Conservation (phyloP, 1,284 basidiomycete species). For the Leccinum laetum region DNA sequence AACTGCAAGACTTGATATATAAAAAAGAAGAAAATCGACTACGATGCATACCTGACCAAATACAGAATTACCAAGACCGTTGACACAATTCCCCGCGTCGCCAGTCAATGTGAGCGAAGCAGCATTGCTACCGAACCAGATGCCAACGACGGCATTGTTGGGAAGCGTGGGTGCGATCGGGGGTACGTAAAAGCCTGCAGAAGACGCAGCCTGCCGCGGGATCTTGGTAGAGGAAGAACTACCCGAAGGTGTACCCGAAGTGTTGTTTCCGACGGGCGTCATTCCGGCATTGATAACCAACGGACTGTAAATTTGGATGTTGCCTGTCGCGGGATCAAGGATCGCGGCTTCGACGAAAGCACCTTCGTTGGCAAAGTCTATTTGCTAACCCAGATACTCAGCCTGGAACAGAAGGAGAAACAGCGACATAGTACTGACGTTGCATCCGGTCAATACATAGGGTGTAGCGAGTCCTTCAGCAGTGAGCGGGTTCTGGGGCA, state of each 20-base stretch:
- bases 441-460: constrained; percentile 28
- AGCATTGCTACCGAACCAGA: constrained; percentile 31
- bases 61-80: constrained; percentile 20
- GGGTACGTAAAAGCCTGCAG: constrained; percentile 22
- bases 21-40: background rate
- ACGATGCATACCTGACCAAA: constrained; percentile 22
- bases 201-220: constrained; percentile 11
- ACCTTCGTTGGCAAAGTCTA: constrained; percentile 26
- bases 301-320: constrained; percentile 27
- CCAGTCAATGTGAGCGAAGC: constrained; percentile 22
- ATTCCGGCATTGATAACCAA: constrained; percentile 29
- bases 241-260: background rate
- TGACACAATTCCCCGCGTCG: constrained; percentile 22
- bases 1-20: constrained; percentile 14
- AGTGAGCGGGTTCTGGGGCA: constrained; percentile 24
- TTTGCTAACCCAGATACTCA: constrained; percentile 17
- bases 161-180: constrained; percentile 26
- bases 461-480: constrained; percentile 27
- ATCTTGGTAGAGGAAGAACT: background rate
- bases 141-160: constrained; percentile 23
- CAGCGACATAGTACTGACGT: constrained; percentile 15
- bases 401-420: background rate
- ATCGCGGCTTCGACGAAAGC: constrained; percentile 28
- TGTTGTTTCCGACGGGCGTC: constrained; percentile 15
- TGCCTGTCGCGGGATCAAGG: constrained; percentile 28